A percentile compares a stretch with the other conserved stretches of the same genome.
phyloP scores from a whole-genome alignment of 345 rosid species.

The Linum lewisii region DNA sequence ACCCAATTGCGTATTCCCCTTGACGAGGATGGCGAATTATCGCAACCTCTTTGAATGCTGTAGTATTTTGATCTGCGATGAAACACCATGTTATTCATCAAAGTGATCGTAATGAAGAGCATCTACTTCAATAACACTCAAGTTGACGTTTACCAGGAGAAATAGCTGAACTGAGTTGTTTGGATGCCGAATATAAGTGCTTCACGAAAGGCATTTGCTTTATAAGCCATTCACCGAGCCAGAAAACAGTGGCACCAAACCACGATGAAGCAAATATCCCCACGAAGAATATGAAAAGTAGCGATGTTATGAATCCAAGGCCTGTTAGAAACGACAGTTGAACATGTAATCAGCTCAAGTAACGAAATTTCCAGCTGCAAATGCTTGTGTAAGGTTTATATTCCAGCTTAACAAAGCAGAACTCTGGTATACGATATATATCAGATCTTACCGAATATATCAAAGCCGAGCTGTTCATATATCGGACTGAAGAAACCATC shows the following conservation, averaged over 20 bases:
- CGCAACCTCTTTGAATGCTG: conserved; percentile 79
- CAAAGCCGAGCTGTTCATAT: conserved; percentile 61
- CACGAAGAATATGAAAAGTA: conserved; percentile 57
- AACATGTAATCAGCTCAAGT: neutral
- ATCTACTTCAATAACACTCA: neutral
- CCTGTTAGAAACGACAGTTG: conserved; percentile 34
- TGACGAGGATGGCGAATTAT: conserved; percentile 78
- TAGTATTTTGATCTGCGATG: conserved; percentile 60
- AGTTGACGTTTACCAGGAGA: conserved; percentile 56
- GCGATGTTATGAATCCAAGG: conserved; percentile 72
- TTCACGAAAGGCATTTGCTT: conserved; percentile 72
- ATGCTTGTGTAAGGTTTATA: neutral
- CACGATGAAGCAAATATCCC: conserved; percentile 86
- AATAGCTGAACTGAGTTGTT: conserved; percentile 73
- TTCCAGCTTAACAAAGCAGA: neutral
- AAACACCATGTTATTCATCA: neutral
- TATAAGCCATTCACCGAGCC: conserved; percentile 76
- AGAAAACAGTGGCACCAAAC: conserved; percentile 72
- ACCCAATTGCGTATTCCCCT: conserved; percentile 89
- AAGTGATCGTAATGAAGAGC: neutral
- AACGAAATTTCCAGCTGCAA: too few species aligned
- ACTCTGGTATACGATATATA: neutral
- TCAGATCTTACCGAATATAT: conserved; percentile 59
- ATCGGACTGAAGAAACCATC: conserved; percentile 85
- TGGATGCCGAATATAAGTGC: conserved; percentile 74